phyloP scores from a whole-genome alignment of 1,284 basidiomycete genomes.

The Ceratobasidium sp. region DNA sequence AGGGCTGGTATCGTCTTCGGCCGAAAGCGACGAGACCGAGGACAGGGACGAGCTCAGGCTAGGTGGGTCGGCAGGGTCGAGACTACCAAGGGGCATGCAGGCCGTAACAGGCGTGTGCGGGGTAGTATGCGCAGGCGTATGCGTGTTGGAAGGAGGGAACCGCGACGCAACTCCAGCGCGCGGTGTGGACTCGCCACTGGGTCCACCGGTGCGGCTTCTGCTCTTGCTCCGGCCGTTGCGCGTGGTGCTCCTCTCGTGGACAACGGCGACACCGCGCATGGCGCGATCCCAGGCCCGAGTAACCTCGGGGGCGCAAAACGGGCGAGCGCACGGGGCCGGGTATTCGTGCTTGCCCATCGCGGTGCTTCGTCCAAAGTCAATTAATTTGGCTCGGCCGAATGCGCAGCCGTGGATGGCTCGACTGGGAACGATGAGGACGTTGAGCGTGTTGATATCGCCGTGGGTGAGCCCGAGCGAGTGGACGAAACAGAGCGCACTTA shows the following conservation, averaged over 20 bases:
- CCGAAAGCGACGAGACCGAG: conserved; percentile 33
- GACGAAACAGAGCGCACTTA: conserved; percentile 80
- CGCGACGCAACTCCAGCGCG: conserved; percentile 23
- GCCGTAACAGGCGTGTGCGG: conserved; percentile 14
- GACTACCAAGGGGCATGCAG: conserved; percentile 12
- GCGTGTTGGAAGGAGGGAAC: conserved; percentile 31
- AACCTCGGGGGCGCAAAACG: conserved; percentile 83
- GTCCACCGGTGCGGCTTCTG: conserved; percentile 4
- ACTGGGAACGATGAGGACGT: conserved; percentile 73
- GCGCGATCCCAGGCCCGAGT: conserved; percentile 74
- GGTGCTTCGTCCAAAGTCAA: conserved; percentile 83
- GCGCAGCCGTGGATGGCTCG: conserved; percentile 33
- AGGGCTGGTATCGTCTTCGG: conserved; percentile 2
- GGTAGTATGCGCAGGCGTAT: conserved; percentile 26
- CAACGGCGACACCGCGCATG: conserved; percentile 60
- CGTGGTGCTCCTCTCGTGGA: conserved; percentile 3
- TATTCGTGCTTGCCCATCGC: conserved; percentile 41
- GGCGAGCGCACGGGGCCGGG: conserved; percentile 59
- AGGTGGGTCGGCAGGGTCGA: conserved; percentile 34
- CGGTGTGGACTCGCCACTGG: conserved; percentile 38
- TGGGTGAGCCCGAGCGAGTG: conserved; percentile 79
- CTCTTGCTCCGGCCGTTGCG: conserved; percentile 20
- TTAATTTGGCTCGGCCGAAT: conserved; percentile 66
- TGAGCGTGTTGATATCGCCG: conserved; percentile 80
- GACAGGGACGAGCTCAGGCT: conserved; percentile 30